Conservation (phyloP, 768 basidiomycete species). For the Hirschioporus abietinus region DNA sequence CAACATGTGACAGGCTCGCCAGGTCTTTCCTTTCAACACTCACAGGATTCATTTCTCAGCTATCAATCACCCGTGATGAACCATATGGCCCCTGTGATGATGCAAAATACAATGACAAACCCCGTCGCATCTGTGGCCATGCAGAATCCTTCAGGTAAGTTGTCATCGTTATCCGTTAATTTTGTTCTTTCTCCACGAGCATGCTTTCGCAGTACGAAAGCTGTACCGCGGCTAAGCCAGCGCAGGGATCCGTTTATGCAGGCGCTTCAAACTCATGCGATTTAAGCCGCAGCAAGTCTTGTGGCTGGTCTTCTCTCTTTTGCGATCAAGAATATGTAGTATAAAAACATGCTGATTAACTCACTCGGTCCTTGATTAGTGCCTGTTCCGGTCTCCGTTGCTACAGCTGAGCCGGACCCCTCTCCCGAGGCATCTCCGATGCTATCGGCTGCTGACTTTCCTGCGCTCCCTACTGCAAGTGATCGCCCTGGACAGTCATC, state of each 20-base stretch:
- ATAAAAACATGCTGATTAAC: not conserved
- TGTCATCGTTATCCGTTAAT: not conserved
- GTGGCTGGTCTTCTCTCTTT: not conserved
- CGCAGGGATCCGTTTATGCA: not conserved
- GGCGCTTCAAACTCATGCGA: not conserved
- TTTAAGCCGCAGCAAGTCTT: not conserved
- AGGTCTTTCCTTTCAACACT: not conserved
- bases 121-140: not conserved
- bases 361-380: not conserved
- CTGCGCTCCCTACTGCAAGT: slow-evolving; percentile 46
- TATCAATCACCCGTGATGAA: not conserved
- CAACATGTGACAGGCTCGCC: not conserved
- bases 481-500: slow-evolving; percentile 21
- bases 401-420: slow-evolving; percentile 8
- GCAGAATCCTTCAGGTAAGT: not conserved
- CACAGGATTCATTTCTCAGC: not conserved
- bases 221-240: slow-evolving; percentile 33
- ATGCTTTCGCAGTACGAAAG: slow-evolving; percentile 87
- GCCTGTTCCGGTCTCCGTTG: not conserved
- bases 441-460: slow-evolving; percentile 71
- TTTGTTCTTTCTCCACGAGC: slow-evolving; percentile 25
- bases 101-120: not conserved
- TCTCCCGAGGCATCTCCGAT: slow-evolving; percentile 39
- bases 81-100: not conserved
- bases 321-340: not conserved